Conservation (phyloP, 1,284 basidiomycete genomes). For the Ustilago lituana region DNA sequence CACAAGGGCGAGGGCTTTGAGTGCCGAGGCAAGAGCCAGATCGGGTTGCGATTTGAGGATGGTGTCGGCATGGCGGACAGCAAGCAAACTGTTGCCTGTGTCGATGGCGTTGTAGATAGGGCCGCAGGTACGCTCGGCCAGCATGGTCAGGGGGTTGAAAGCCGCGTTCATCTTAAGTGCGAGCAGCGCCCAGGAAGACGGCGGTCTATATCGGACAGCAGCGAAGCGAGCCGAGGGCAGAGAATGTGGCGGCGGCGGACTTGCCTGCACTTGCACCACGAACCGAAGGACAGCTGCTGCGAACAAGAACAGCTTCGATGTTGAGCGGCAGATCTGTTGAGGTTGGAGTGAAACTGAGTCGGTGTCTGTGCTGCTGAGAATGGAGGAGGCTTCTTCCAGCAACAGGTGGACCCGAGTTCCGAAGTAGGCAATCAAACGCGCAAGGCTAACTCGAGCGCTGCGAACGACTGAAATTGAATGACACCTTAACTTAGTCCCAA, state of each 20-base stretch:
- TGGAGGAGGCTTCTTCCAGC: constrained; percentile 8
- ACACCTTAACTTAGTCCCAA: constrained; percentile 3
- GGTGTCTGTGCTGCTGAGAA: not conserved
- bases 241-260: not conserved
- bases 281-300: constrained; percentile 1
- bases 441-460: not conserved
- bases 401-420: constrained; percentile 22
- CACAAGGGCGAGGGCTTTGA: constrained; percentile 83
- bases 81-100: constrained; percentile 42
- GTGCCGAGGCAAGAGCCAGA: constrained; percentile 68
- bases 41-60: constrained; percentile 45
- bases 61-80: constrained; percentile 44
- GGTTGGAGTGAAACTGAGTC: too few relatives aligned
- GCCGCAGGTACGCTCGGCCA: constrained; percentile 52
- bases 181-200: constrained; percentile 8
- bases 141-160: constrained; percentile 45
- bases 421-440: constrained; percentile 9
- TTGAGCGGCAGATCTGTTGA: too few relatives aligned
- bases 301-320: constrained; percentile 13
- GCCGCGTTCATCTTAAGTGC: constrained; percentile 22
- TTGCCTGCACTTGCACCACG: constrained; percentile 4
- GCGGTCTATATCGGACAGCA: constrained; percentile 6
- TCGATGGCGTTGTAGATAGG: constrained; percentile 56
- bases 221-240: constrained; percentile 14
- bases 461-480: constrained; percentile 4